Percentiles rank a stretch among this genome's conserved stretches.
phyloP scores from a whole-genome alignment of 139 green algal species.

The Astrephomene gubernaculifera region DNA sequence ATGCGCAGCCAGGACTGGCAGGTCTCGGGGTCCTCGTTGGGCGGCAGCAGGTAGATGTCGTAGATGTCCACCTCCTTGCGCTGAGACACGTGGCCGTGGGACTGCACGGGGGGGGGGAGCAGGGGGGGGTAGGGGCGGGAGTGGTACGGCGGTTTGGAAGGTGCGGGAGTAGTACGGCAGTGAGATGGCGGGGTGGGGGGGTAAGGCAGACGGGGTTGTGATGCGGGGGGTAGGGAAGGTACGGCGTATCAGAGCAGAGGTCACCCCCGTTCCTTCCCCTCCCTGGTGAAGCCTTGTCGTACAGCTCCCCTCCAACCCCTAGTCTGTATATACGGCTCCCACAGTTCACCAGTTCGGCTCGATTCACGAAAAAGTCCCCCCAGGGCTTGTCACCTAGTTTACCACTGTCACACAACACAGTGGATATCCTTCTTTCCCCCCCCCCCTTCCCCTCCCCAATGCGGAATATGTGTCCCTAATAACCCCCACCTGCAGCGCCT shows the following conservation, averaged over 20 bases:
- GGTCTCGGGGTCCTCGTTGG: slow-evolving; percentile 93
- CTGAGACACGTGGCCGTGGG: slow-evolving; percentile 1
- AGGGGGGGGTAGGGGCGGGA: not conserved
- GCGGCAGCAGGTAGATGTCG: slow-evolving; percentile 98
- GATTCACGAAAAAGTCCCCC: too few species aligned
- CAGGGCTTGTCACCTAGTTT: too few species aligned
- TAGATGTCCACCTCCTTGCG: slow-evolving; percentile 40
- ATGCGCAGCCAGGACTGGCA: slow-evolving; percentile 96
- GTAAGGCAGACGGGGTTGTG: not conserved
- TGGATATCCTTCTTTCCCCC: too few species aligned
- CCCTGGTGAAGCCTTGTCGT: too few species aligned
- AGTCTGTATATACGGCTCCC: too few species aligned
- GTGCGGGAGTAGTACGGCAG: not conserved
- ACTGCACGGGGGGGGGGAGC: not conserved
- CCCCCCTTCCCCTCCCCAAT: not conserved
- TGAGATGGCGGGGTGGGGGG: not conserved
- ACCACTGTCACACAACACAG: too few species aligned
- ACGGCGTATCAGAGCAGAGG: not conserved
- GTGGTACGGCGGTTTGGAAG: not conserved
- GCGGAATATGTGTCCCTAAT: too few species aligned
- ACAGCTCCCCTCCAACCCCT: too few species aligned
- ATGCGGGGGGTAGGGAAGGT: not conserved
- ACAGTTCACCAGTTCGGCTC: too few species aligned
- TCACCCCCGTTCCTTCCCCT: too few species aligned
- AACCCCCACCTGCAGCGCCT: slow-evolving; percentile 67